Evolutionary conservation across 306 rosid species (phyloP).

Genomic region (Oxytropis ochrocephala): DNA sequence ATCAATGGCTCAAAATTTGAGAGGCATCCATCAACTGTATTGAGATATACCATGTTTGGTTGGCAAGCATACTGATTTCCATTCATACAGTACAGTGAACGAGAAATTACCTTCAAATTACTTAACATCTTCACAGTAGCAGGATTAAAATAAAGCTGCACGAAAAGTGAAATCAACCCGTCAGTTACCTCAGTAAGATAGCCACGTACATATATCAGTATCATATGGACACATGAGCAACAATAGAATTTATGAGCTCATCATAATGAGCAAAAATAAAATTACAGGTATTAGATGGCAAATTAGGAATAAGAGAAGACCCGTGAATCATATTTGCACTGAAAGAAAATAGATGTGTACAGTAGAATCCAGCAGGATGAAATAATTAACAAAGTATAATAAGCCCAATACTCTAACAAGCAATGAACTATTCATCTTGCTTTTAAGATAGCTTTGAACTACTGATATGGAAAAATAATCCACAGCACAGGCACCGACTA

Average conservation of each 20-base stretch:
- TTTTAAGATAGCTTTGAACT: neutral
- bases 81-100: constrained; percentile 5
- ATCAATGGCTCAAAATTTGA: neutral
- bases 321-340: neutral
- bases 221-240: neutral
- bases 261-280: neutral
- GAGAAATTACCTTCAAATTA: constrained; percentile 79
- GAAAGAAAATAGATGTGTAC: neutral
- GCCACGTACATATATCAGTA: neutral
- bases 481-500: neutral
- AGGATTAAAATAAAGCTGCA: constrained; percentile 98
- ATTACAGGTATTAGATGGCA: constrained; percentile 8
- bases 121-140: constrained; percentile 99
- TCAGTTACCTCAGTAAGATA: constrained; percentile 19
- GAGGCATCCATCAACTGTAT: constrained; percentile 11
- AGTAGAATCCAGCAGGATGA: neutral
- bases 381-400: neutral
- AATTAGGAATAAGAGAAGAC: neutral
- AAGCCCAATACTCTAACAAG: constrained; percentile 4
- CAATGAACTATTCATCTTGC: neutral
- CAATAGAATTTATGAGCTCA: constrained; percentile 14
- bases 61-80: neutral
- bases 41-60: constrained; percentile 5
- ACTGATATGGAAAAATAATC: constrained; percentile 5
- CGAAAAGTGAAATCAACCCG: constrained; percentile 18